These are phyloP conservation scores for Prunus mira DNA, from an alignment of 306 rosid genomes.

Conservation along the genomic window DNA sequence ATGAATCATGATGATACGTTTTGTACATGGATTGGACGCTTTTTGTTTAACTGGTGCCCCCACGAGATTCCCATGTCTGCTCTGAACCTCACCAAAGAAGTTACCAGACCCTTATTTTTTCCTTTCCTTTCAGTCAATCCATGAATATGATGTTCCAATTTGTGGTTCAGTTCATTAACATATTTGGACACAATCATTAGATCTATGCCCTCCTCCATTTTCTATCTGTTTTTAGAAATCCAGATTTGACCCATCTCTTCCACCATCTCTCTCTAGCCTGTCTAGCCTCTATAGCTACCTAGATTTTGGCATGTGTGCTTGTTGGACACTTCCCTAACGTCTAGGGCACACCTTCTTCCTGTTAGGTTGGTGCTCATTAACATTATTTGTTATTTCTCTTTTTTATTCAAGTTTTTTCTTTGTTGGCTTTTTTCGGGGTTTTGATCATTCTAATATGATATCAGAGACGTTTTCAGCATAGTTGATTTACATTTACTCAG, in stretches of 20 bases:
- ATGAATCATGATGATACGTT: background rate
- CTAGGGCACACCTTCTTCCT: background rate
- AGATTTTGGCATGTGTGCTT: background rate
- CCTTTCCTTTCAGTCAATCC: background rate
- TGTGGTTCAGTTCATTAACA: constrained; percentile 54
- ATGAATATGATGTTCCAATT: constrained; percentile 8
- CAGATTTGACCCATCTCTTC: constrained; percentile 25
- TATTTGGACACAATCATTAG: constrained; percentile 58
- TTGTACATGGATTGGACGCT: constrained; percentile 6
- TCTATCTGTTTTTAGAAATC: constrained; percentile 39
- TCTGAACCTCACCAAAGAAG: constrained; percentile 6
- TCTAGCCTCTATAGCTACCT: background rate
- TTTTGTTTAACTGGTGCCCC: background rate
- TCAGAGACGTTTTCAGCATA: background rate
- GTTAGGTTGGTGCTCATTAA: background rate
- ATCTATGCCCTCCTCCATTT: constrained; percentile 30
- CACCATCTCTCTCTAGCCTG: background rate
- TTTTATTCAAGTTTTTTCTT: no score
- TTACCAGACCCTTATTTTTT: constrained; percentile 1
- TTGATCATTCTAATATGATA: background rate
- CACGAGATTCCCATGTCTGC: constrained; percentile 20
- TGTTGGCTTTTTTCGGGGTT: background rate
- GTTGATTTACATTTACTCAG: no score
- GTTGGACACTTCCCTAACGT: background rate
- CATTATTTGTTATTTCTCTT: background rate